Conservation (phyloP, 768 basidiomycete species). For the Pholiota microspora region DNA sequence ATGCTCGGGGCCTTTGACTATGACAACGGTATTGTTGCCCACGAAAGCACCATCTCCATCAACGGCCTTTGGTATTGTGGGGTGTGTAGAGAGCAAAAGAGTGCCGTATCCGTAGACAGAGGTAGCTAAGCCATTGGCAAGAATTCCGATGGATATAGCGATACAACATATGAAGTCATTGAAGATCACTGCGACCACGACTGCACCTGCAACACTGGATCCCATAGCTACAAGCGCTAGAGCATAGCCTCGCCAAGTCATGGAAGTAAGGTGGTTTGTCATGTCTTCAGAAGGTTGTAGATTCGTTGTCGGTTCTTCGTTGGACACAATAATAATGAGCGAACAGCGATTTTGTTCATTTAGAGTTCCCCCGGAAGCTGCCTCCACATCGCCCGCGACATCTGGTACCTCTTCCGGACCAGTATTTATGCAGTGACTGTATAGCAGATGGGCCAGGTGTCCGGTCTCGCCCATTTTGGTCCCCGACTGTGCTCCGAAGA, state of each 20-base stretch:
- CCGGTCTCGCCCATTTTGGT: slow-evolving; percentile 1
- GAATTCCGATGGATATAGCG: neutral
- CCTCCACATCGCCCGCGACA: too few relatives aligned
- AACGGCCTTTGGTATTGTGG: neutral
- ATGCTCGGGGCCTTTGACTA: slow-evolving; percentile 10
- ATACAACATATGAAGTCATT: neutral
- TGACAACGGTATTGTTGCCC: slow-evolving; percentile 1
- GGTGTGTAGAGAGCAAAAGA: neutral
- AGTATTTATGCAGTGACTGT: neutral
- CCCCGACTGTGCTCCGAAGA: slow-evolving; percentile 7
- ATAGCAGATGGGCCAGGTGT: slow-evolving; percentile 11
- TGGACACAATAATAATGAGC: too few relatives aligned
- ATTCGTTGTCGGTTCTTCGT: too few relatives aligned
- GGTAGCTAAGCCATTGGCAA: neutral
- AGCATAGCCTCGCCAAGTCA: neutral
- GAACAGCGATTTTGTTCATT: too few relatives aligned
- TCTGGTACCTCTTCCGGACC: neutral
- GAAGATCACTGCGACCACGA: neutral
- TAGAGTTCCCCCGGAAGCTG: too few relatives aligned
- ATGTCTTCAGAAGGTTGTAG: too few relatives aligned
- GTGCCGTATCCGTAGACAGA: neutral
- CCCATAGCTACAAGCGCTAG: neutral
- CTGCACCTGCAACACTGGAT: neutral
- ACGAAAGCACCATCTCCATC: neutral
- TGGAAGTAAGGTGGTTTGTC: neutral